A percentile compares a stretch with the other conserved stretches of the same genome.
Conservation (phyloP, 805 yeast genomes). For the Millerozyma acaciae region DNA sequence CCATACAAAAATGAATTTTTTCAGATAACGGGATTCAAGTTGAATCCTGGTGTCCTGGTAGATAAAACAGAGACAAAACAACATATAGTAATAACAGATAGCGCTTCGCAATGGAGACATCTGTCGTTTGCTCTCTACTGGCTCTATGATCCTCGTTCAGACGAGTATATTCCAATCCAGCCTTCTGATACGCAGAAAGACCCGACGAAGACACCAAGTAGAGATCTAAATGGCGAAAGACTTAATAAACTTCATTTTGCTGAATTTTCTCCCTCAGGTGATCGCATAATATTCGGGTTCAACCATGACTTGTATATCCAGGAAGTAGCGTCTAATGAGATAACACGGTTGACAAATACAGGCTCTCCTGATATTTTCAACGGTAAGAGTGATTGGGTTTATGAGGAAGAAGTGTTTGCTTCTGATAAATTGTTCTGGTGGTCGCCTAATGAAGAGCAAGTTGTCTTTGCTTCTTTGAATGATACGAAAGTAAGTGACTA, state of each 20-base stretch:
- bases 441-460: slow-evolving; percentile 57
- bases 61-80: slow-evolving; percentile 37
- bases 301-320: slow-evolving; percentile 53
- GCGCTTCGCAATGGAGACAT: slow-evolving; percentile 40
- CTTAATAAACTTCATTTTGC: slow-evolving; percentile 46
- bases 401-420: slow-evolving; percentile 72
- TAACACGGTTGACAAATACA: slow-evolving; percentile 42
- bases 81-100: slow-evolving; percentile 55
- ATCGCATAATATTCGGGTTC: slow-evolving; percentile 51
- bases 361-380: slow-evolving; percentile 53
- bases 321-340: slow-evolving; percentile 22
- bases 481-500: slow-evolving; percentile 56
- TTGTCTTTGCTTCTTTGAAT: slow-evolving; percentile 54
- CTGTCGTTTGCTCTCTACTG: slow-evolving; percentile 36
- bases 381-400: slow-evolving; percentile 80
- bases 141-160: slow-evolving; percentile 26
- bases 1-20: slow-evolving; percentile 38
- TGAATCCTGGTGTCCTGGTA: slow-evolving; percentile 41
- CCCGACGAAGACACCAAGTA: slow-evolving; percentile 5
- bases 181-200: slow-evolving; percentile 16
- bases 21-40: slow-evolving; percentile 25
- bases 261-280: slow-evolving; percentile 59
- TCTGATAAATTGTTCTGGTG: slow-evolving; percentile 67
- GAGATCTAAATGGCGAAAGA: slow-evolving; percentile 6
- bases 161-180: slow-evolving; percentile 30